These are phyloP conservation scores for Ogataea methanolica DNA, from an alignment of 805 yeast species.

Conservation along the genomic window DNA sequence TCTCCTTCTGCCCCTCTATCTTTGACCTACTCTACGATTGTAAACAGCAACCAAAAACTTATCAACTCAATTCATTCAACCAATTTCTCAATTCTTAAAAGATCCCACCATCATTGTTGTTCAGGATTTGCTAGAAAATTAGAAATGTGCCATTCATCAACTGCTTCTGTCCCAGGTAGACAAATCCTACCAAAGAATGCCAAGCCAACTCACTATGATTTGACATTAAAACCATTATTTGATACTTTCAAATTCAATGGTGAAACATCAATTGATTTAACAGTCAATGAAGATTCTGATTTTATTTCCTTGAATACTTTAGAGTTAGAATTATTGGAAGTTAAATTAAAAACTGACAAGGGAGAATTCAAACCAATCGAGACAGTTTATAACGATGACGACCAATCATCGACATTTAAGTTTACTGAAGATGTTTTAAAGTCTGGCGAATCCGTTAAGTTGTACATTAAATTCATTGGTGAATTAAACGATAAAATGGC, in stretches of 20 bases:
- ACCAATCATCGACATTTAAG: slow-evolving; percentile 61
- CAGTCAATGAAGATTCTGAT: slow-evolving; percentile 41
- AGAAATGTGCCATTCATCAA: slow-evolving; percentile 11
- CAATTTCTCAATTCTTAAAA: background rate
- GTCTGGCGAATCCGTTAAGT: slow-evolving; percentile 28
- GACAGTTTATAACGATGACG: slow-evolving; percentile 38
- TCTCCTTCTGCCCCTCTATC: background rate
- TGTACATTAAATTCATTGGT: slow-evolving; percentile 38
- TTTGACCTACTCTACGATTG: background rate
- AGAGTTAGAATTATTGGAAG: slow-evolving; percentile 25
- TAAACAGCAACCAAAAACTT: background rate
- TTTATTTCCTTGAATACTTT: slow-evolving; percentile 42
- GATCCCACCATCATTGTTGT: slow-evolving; percentile 11
- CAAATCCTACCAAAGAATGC: slow-evolving; percentile 44
- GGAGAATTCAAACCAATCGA: slow-evolving; percentile 19
- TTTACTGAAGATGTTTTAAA: slow-evolving; percentile 38
- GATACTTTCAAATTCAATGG: slow-evolving; percentile 47
- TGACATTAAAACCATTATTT: slow-evolving; percentile 39
- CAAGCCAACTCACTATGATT: slow-evolving; percentile 70
- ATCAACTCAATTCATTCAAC: background rate
- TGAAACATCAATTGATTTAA: slow-evolving; percentile 45
- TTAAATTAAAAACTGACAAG: slow-evolving; percentile 10
- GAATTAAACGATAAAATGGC: slow-evolving; percentile 51
- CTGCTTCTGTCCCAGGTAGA: slow-evolving; percentile 18
- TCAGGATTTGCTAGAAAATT: slow-evolving; percentile 9